A percentile compares a stretch with the other conserved stretches of the same genome.
These are phyloP conservation scores for Protomyces inundatus DNA, from an alignment of 1,139 yeast genomes.

Conservation along the genomic window DNA sequence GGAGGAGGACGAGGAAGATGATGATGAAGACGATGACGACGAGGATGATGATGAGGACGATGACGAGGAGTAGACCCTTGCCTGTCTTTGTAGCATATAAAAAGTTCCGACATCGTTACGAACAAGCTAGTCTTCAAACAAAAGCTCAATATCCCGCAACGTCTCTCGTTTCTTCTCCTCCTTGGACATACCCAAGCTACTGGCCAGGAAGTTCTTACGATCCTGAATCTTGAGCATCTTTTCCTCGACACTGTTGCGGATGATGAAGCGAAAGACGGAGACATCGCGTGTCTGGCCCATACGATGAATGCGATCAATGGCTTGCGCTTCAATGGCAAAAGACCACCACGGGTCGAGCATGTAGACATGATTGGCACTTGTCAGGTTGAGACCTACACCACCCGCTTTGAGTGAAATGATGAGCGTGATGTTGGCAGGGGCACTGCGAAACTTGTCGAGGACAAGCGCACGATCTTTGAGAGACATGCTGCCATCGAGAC, in stretches of 20 bases:
- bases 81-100: not conserved
- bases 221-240: conserved; percentile 86
- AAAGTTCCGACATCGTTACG: not conserved
- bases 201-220: conserved; percentile 75
- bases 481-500: conserved; percentile 77
- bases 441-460: conserved; percentile 50
- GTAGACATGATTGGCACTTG: conserved; percentile 78
- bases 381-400: conserved; percentile 88
- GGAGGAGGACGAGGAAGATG: not conserved
- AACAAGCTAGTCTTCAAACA: conserved; percentile 48
- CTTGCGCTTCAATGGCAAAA: conserved; percentile 88
- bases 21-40: not conserved
- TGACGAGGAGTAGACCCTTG: conserved; percentile 2
- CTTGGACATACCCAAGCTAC: conserved; percentile 74
- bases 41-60: conserved; percentile 26
- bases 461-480: conserved; percentile 62
- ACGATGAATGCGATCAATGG: conserved; percentile 88
- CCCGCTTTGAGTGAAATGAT: conserved; percentile 84
- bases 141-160: conserved; percentile 71
- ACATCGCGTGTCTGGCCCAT: conserved; percentile 75
- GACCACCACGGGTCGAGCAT: conserved; percentile 99
- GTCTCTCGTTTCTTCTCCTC: conserved; percentile 66
- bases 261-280: conserved; percentile 70
- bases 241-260: conserved; percentile 81
- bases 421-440: conserved; percentile 48